Percentiles rank a stretch among this genome's conserved stretches.
Conservation (phyloP, 805 yeast species). For the Wickerhamiella galacta region DNA sequence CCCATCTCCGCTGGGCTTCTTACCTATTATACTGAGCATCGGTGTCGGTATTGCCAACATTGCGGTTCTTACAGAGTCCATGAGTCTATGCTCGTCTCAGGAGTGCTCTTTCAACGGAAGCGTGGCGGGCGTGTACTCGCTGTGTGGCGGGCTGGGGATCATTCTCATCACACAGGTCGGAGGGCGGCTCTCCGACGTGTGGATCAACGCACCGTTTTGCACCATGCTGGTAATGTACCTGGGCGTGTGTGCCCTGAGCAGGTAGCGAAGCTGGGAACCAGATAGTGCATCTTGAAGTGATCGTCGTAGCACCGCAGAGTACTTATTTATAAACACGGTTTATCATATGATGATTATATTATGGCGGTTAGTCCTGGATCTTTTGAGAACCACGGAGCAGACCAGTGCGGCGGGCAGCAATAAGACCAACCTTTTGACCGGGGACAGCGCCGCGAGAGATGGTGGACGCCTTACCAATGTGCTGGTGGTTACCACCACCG, state of each 20-base stretch:
- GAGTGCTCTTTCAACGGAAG: conserved; percentile 38
- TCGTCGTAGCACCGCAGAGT: too few species aligned
- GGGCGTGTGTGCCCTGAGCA: too few species aligned
- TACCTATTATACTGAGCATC: conserved; percentile 24
- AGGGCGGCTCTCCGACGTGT: conserved; percentile 40
- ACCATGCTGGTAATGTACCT: conserved; percentile 33
- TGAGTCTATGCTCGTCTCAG: conserved; percentile 39
- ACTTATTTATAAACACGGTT: too few species aligned
- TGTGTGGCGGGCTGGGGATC: conserved; percentile 54
- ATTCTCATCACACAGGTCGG: conserved; percentile 43
- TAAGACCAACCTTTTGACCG: conserved; percentile 99
- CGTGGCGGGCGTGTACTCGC: conserved; percentile 51
- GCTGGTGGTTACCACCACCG: conserved; percentile 99
- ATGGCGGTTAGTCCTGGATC: conserved; percentile 47
- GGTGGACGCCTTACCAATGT: conserved; percentile 99
- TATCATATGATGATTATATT: background rate
- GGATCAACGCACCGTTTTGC: conserved; percentile 44
- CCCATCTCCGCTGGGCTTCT: conserved; percentile 23
- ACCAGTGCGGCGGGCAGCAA: conserved; percentile 99
- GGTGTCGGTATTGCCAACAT: conserved; percentile 46
- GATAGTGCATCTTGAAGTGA: too few species aligned
- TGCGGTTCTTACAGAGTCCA: conserved; percentile 43
- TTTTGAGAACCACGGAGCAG: conserved; percentile 98
- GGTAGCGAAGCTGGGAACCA: too few species aligned
- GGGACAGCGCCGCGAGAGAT: conserved; percentile 98